Evolutionary conservation across 2,329 filamentous ascomycete genomes (phyloP), one percentile per base, ranked within the genome.

Genomic region (Xylaria sp.): DNA sequence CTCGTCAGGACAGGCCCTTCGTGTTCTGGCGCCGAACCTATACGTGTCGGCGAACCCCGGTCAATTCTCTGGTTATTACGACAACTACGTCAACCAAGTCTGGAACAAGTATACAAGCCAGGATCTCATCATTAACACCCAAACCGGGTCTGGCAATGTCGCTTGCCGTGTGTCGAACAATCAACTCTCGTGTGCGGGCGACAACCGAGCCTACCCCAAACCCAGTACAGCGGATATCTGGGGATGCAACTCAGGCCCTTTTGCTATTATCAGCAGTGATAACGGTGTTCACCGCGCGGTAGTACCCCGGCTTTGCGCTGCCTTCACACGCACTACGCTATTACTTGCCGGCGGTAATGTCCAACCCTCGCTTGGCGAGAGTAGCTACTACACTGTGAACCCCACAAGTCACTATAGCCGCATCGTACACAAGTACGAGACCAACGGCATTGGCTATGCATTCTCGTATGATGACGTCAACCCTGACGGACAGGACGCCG

Each of bases 381-480:
- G 67, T 19, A 60, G 64, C 31, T 85, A 84, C 72, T 85, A 86
- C 71, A 73, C 71, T 1, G 64, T 43, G 10, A 67, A 73, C 37
- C 78, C 80, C 0, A 82, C 80, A 11, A 79, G 74, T 67, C 86
- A 89, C 70, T 90, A 88, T 69, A 79, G 83, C 37, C 78, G 85
- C 10, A 78, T 90, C 27, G 80, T 90, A 1, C 88, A 90, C 73
- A 73, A 80, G 35, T 79, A 84, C 47, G 85, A 88, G 74, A 71
- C 81, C 1, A 85, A 89, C 72, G 81, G 83, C 0, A 75, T 79
- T 41, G 88, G 88, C 0, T 90, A 90, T 68, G 83, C 85, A 0
- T 90, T 90, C 70, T 80, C 88, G 0, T 90, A 89, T 66, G 88
- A 90, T 68, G 88, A 90, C 70, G 87, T 90, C 15, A 84, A 85